A percentile compares a stretch with the other conserved stretches of the same genome.
Evolutionary conservation across 1,284 basidiomycete genomes (phyloP).

Genomic region (Schizopora paradoxa): DNA sequence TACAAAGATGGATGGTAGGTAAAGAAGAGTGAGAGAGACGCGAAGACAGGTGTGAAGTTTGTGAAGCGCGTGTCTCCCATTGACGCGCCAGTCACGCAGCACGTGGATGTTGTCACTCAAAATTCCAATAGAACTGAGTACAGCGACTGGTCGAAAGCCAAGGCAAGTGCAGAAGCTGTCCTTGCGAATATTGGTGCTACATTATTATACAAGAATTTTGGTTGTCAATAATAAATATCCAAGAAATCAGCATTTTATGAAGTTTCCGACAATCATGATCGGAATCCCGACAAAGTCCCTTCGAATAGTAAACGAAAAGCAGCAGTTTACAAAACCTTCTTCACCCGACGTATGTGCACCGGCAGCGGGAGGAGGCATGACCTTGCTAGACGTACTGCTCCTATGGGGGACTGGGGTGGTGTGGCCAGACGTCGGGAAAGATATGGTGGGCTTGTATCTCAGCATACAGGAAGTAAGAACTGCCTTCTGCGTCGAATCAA

Average conservation of each 20-base stretch:
- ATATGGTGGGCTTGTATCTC: constrained; percentile 62
- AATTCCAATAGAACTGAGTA: no score
- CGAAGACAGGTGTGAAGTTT: no score
- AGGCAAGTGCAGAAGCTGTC: no score
- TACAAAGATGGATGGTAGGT: not conserved
- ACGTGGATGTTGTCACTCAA: no score
- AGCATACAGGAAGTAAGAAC: constrained; percentile 92
- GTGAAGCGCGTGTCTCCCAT: no score
- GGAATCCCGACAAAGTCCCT: constrained; percentile 89
- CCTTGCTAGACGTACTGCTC: constrained; percentile 19
- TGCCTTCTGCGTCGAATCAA: constrained; percentile 84
- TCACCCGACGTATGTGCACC: constrained; percentile 20
- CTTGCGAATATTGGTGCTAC: no score
- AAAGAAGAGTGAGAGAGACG: not conserved
- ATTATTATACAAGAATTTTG: no score
- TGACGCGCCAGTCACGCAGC: no score
- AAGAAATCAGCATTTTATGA: constrained; percentile 50
- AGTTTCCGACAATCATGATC: constrained; percentile 88
- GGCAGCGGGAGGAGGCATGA: no score
- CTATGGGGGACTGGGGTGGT: constrained; percentile 19
- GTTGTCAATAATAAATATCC: no score
- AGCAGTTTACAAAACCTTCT: constrained; percentile 81
- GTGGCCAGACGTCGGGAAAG: constrained; percentile 23
- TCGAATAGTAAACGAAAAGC: constrained; percentile 93
- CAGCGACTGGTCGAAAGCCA: no score